Percentiles rank a stretch among this genome's conserved stretches.
phyloP scores from a whole-genome alignment of 768 basidiomycete species.

The Megacollybia marginata region DNA sequence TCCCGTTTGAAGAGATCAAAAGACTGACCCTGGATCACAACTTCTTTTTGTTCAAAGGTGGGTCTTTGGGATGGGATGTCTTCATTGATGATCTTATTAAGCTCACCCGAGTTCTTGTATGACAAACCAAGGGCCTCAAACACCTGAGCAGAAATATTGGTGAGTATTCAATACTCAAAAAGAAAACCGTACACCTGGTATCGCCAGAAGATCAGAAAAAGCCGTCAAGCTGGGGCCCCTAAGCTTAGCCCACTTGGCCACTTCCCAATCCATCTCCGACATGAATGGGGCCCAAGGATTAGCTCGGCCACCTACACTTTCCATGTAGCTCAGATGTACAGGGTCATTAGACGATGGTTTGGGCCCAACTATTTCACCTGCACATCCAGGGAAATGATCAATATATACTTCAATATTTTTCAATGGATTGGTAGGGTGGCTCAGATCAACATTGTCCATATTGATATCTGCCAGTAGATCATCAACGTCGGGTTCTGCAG shows the following conservation, averaged over 20 bases:
- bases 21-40: conserved; percentile 17
- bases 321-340: not conserved
- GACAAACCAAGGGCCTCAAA: conserved; percentile 20
- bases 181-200: conserved; percentile 23
- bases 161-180: conserved; percentile 5
- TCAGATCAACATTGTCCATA: not conserved
- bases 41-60: conserved; percentile 13
- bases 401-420: not conserved
- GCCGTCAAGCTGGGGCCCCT: conserved; percentile 18
- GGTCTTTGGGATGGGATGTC: conserved; percentile 17
- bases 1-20: conserved; percentile 21
- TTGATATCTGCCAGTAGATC: no score
- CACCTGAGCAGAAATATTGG: conserved; percentile 7
- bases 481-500: not conserved
- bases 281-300: conserved; percentile 15
- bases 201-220: conserved; percentile 19
- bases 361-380: not conserved
- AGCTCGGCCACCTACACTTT: not conserved
- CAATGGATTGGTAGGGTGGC: not conserved
- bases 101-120: conserved; percentile 19
- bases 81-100: conserved; percentile 29
- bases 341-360: not conserved
- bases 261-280: conserved; percentile 16
- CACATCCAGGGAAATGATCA: not conserved
- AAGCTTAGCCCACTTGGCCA: conserved; percentile 25